Conservation (phyloP, 78 protist genomes). For the Isochrysis galbana region DNA sequence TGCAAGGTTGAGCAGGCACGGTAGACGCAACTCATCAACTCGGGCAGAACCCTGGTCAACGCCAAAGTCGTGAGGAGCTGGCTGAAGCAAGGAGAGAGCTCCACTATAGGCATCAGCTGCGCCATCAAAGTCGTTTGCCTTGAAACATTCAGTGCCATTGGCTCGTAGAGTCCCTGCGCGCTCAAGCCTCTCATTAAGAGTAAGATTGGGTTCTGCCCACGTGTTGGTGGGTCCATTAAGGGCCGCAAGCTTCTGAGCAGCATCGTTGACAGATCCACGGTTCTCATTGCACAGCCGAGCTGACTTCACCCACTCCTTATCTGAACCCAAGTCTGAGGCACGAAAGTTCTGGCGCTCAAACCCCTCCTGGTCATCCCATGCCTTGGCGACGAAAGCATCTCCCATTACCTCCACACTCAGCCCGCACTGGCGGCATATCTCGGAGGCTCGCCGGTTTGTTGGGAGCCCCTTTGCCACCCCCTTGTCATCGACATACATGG, state of each 20-base stretch:
- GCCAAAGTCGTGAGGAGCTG: background rate
- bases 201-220: background rate
- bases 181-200: background rate
- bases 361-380: constrained; percentile 20
- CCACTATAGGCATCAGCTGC: background rate
- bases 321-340: background rate
- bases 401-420: background rate
- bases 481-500: constrained; percentile 36
- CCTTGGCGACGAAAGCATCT: constrained; percentile 12
- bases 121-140: background rate
- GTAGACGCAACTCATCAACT: background rate
- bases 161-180: background rate
- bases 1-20: background rate
- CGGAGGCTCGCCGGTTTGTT: constrained; percentile 1
- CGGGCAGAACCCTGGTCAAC: background rate
- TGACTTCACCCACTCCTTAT: background rate
- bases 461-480: background rate
- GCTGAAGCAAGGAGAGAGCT: background rate
- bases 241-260: background rate
- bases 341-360: background rate
- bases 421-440: background rate
- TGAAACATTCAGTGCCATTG: background rate
- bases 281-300: background rate
- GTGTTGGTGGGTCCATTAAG: no score
- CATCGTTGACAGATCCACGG: background rate